phyloP scores from a whole-genome alignment of 805 yeast species.

The Barnettozyma siamensis region DNA sequence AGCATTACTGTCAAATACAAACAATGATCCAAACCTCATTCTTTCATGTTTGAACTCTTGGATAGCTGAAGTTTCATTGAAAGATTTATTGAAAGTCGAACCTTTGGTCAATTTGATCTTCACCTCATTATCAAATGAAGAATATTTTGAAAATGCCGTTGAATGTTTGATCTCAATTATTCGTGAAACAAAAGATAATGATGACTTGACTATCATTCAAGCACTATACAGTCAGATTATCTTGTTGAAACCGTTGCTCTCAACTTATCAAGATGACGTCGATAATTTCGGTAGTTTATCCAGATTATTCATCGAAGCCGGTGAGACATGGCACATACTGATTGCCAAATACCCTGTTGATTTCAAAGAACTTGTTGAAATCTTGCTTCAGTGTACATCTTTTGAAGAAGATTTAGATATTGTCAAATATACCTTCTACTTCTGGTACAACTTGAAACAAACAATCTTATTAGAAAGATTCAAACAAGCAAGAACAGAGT shows the following conservation, averaged over 20 bases:
- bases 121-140: conserved; percentile 49
- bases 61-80: conserved; percentile 82
- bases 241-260: conserved; percentile 47
- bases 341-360: conserved; percentile 66
- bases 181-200: conserved; percentile 75
- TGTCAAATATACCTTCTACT: conserved; percentile 84
- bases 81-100: conserved; percentile 53
- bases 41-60: conserved; percentile 82
- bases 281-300: conserved; percentile 67
- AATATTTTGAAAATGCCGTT: conserved; percentile 74
- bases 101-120: conserved; percentile 68
- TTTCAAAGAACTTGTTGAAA: conserved; percentile 69
- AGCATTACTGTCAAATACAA: conserved; percentile 43
- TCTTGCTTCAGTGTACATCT: conserved; percentile 63
- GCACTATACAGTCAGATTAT: conserved; percentile 67
- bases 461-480: conserved; percentile 53
- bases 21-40: conserved; percentile 35
- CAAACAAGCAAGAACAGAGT: conserved; percentile 43
- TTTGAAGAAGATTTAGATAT: conserved; percentile 82
- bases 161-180: conserved; percentile 83
- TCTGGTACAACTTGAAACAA: conserved; percentile 83
- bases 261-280: conserved; percentile 31
- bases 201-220: conserved; percentile 53
- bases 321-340: conserved; percentile 90
- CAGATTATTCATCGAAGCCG: conserved; percentile 82